A percentile compares a stretch with the other conserved stretches of the same genome.
Conservation (phyloP, 805 yeast genomes). For the Saturnispora bothae region DNA sequence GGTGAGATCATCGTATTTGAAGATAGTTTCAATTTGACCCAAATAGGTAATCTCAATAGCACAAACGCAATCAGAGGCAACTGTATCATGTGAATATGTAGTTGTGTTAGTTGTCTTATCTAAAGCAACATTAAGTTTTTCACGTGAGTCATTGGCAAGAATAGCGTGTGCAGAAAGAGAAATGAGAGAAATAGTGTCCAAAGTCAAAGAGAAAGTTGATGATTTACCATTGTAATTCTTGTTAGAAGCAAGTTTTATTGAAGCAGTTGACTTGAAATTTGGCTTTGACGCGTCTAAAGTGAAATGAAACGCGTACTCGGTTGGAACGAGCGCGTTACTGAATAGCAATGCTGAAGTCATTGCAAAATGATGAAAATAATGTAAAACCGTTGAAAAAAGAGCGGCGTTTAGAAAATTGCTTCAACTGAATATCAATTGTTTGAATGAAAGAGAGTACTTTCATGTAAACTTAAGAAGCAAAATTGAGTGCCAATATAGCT, state of each 20-base stretch:
- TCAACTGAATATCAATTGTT: too few species aligned
- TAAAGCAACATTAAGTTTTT: slow-evolving; percentile 18
- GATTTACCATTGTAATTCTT: slow-evolving; percentile 8
- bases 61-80: background rate
- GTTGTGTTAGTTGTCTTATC: slow-evolving; percentile 33
- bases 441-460: too few species aligned
- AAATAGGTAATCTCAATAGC: slow-evolving; percentile 30
- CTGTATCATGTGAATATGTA: slow-evolving; percentile 15
- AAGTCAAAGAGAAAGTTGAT: slow-evolving; percentile 20
- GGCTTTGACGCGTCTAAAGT: slow-evolving; percentile 32
- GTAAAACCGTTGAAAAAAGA: too few species aligned
- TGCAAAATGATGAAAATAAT: too few species aligned
- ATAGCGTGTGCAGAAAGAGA: slow-evolving; percentile 24
- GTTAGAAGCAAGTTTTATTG: slow-evolving; percentile 26
- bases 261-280: slow-evolving; percentile 32
- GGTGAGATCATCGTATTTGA: slow-evolving; percentile 46
- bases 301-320: slow-evolving; percentile 28
- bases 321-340: slow-evolving; percentile 29
- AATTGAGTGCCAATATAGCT: too few species aligned
- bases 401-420: too few species aligned
- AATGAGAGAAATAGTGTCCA: slow-evolving; percentile 35
- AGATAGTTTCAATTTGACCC: slow-evolving; percentile 41
- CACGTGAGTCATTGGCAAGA: slow-evolving; percentile 7
- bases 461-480: too few species aligned
- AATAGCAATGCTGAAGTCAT: slow-evolving; percentile 19